Conservation (phyloP, 108 stramenopile species). For the Nitzschia sp. region DNA sequence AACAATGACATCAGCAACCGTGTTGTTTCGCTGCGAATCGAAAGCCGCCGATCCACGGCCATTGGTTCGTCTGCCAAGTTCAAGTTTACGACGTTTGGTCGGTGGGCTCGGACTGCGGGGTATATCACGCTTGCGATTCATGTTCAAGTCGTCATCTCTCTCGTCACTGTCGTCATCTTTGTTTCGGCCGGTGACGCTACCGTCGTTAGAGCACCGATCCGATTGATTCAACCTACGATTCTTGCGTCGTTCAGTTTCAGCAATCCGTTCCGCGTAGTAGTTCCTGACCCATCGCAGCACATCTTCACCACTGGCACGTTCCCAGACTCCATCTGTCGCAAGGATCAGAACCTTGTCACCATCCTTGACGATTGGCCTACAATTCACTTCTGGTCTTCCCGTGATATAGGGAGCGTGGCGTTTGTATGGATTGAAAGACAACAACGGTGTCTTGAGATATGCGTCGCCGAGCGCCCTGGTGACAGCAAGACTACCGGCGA, state of each 20-base stretch:
- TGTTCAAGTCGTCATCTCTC: constrained; percentile 9
- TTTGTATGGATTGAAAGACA: constrained; percentile 86
- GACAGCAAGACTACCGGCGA: constrained; percentile 83
- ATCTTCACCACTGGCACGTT: constrained; percentile 74
- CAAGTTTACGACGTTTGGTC: constrained; percentile 49
- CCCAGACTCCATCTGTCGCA: constrained; percentile 89
- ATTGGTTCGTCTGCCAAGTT: constrained; percentile 17
- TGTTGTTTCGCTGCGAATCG: constrained; percentile 41
- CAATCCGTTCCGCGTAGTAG: constrained; percentile 68
- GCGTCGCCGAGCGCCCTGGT: constrained; percentile 87
- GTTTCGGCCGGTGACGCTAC: constrained; percentile 7
- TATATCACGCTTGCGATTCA: constrained; percentile 39
- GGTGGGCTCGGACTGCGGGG: constrained; percentile 37
- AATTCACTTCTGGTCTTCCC: constrained; percentile 84
- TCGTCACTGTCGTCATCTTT: constrained; percentile 36
- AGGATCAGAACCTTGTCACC: constrained; percentile 77
- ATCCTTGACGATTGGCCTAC: constrained; percentile 62
- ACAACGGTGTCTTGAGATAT: constrained; percentile 77
- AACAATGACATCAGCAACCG: constrained; percentile 83
- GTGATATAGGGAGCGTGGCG: constrained; percentile 83
- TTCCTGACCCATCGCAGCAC: constrained; percentile 72
- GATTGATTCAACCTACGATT: constrained; percentile 24
- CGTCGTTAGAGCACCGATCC: constrained; percentile 24
- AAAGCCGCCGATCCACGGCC: constrained; percentile 28
- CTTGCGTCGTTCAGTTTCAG: constrained; percentile 48